phyloP scores from a whole-genome alignment of 169 alveolate species.

The Toxoplasma gondii region DNA sequence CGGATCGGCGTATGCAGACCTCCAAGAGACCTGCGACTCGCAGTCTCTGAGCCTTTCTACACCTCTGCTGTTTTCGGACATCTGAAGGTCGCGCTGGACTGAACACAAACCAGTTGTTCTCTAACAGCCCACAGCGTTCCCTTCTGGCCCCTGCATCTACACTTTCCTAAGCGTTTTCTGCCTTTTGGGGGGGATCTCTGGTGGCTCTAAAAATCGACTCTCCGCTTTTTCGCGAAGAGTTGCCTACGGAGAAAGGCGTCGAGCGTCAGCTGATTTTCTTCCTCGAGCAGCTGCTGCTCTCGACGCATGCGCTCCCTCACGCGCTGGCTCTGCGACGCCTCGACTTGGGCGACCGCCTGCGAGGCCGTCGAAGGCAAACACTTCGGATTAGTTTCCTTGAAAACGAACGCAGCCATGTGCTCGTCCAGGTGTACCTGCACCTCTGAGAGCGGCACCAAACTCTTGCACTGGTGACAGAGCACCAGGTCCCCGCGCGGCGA shows the following conservation, averaged over 20 bases:
- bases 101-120: too few species aligned
- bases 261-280: not conserved
- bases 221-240: not conserved
- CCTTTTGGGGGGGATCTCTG: too few species aligned
- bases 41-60: too few species aligned
- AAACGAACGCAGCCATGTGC: not conserved
- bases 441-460: not conserved
- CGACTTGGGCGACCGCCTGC: not conserved
- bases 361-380: not conserved
- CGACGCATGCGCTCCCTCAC: not conserved
- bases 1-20: too few species aligned
- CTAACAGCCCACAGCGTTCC: too few species aligned
- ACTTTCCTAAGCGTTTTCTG: too few species aligned
- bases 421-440: conserved; percentile 10
- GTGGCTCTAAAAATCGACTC: not conserved
- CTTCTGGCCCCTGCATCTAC: too few species aligned
- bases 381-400: conserved; percentile 23
- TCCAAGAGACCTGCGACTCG: too few species aligned
- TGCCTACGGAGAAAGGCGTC: not conserved
- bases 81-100: too few species aligned
- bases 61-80: too few species aligned
- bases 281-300: not conserved
- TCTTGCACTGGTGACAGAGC: conserved; percentile 1
- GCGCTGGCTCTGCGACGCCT: not conserved
- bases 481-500: not conserved